Percentiles rank a stretch among this genome's conserved stretches.
Evolutionary conservation across 1,284 basidiomycete genomes (phyloP).

Genomic region (Apiotrichum laibachii): DNA sequence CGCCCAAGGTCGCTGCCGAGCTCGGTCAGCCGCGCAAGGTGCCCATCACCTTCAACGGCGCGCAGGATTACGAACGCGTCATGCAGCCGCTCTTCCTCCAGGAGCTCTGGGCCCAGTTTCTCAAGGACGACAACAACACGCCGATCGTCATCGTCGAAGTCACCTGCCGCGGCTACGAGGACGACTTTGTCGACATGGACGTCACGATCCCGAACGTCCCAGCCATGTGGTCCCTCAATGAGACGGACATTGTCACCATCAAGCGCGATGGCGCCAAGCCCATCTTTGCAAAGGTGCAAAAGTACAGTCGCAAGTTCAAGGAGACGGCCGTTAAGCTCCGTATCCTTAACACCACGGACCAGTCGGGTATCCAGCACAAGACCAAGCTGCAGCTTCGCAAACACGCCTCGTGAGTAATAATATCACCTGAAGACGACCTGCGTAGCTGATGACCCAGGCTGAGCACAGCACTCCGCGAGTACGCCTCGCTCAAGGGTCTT

Average conservation of each 20-base stretch:
- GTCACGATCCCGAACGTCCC: constrained; percentile 53
- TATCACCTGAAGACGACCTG: too few relatives aligned
- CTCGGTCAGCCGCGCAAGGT: constrained; percentile 53
- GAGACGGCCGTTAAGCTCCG: constrained; percentile 55
- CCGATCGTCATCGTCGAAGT: constrained; percentile 66
- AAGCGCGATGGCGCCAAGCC: constrained; percentile 57
- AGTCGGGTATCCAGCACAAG: constrained; percentile 47
- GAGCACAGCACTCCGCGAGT: constrained; percentile 89
- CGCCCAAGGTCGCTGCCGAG: constrained; percentile 55
- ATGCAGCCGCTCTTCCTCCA: constrained; percentile 86
- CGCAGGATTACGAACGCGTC: constrained; percentile 67
- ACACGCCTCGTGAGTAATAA: constrained; percentile 67
- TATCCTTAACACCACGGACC: constrained; percentile 52
- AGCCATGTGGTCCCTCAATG: constrained; percentile 70
- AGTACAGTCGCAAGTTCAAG: constrained; percentile 59
- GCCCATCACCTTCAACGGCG: constrained; percentile 65
- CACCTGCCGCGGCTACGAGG: constrained; percentile 46
- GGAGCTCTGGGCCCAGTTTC: constrained; percentile 90
- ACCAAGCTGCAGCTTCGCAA: constrained; percentile 74
- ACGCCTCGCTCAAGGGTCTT: constrained; percentile 76
- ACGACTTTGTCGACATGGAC: constrained; percentile 49
- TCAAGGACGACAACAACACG: constrained; percentile 67
- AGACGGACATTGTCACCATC: constrained; percentile 77
- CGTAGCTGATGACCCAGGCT: constrained; percentile 57
- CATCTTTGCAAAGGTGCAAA: constrained; percentile 72